These are phyloP conservation scores for Tolypocladium guangdongense DNA, from an alignment of 2,329 filamentous ascomycete species.

Conservation along the genomic window DNA sequence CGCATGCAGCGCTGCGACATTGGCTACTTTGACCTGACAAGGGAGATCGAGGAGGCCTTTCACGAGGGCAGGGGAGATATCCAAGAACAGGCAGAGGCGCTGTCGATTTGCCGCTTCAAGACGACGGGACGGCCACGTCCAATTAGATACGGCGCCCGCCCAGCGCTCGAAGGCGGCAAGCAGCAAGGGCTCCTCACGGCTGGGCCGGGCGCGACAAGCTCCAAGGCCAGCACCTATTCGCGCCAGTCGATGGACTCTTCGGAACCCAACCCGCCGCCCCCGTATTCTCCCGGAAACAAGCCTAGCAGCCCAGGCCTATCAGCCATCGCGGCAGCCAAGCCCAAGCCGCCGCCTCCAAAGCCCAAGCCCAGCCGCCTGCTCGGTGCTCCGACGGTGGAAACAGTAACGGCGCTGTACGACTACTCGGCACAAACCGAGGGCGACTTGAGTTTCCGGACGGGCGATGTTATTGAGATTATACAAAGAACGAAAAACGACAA, in stretches of 20 bases:
- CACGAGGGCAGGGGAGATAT: slow-evolving; percentile 79
- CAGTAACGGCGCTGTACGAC: slow-evolving; percentile 84
- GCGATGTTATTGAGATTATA: slow-evolving; percentile 84
- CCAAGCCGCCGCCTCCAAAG: slow-evolving; percentile 62
- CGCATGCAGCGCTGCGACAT: slow-evolving; percentile 97
- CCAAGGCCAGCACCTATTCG: slow-evolving; percentile 24
- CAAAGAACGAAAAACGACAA: slow-evolving; percentile 79
- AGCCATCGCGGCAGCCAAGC: slow-evolving; percentile 40
- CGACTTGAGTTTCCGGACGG: slow-evolving; percentile 80
- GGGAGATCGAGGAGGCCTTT: slow-evolving; percentile 88
- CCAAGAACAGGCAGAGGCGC: slow-evolving; percentile 70
- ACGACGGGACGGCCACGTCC: slow-evolving; percentile 62
- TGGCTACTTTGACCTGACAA: slow-evolving; percentile 88
- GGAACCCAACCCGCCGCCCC: slow-evolving; percentile 53
- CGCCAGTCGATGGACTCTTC: slow-evolving; percentile 27
- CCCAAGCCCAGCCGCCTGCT: slow-evolving; percentile 71
- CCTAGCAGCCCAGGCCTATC: slow-evolving; percentile 24
- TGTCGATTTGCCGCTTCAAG: slow-evolving; percentile 86
- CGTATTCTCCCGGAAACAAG: slow-evolving; percentile 47
- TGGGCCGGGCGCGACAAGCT: slow-evolving; percentile 18
- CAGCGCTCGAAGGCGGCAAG: slow-evolving; percentile 36
- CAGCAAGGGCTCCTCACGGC: slow-evolving; percentile 40
- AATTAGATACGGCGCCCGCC: slow-evolving; percentile 47
- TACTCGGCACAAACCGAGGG: slow-evolving; percentile 93
- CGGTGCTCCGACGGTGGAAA: slow-evolving; percentile 56